Evolutionary conservation across 768 basidiomycete genomes (phyloP), one percentile per base, ranked within the genome.

Genomic region (Lentinula boryana): DNA sequence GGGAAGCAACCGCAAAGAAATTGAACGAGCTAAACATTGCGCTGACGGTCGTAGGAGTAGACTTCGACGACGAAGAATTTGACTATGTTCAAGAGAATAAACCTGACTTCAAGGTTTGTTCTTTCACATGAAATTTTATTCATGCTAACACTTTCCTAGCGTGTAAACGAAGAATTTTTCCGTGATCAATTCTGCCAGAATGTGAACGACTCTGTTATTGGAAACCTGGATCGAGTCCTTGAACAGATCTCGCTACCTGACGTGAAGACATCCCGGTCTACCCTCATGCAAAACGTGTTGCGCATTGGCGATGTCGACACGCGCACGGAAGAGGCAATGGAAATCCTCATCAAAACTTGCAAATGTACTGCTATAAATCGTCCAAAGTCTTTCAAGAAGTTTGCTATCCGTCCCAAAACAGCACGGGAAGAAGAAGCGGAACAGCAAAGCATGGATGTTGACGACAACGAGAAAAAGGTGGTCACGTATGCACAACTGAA

Each of bases 301-400:
- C 84, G 87, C 35, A 76, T 99, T 21, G 96, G 96, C 1, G 91
- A 95, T 64, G 74, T 82, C 8, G 85, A 87, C 5, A 76, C 78
- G 0, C 77, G 82, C 31, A 73, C 82, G 5, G 85, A 85, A n/a
- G 86, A 93, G 66, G 86, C 91, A 1, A 73, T 97, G 40, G 85
- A 87, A 66, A 80, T 98, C 60, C 71, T 75, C 9, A 79, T 98
- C 63, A 88, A 88, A 67, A 80, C 85, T 21, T 87, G 84, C 64
- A 98, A 98, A 74, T 88, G 86, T 56, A 95, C 93, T 0, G 83
- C 88, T 27, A 67, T 84, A 21, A 80, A 83, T 3, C 77, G 84
- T 36, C 86, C 93, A 0, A 87, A 89, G 56, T 72, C 84, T 35
- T 88, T 89, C 84, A 95, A 94, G 74, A 92, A 90, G 69, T 89